Percentiles rank a stretch among this genome's conserved stretches.
phyloP scores from a whole-genome alignment of 2,329 filamentous ascomycete genomes.

The Westerdykella sp. region DNA sequence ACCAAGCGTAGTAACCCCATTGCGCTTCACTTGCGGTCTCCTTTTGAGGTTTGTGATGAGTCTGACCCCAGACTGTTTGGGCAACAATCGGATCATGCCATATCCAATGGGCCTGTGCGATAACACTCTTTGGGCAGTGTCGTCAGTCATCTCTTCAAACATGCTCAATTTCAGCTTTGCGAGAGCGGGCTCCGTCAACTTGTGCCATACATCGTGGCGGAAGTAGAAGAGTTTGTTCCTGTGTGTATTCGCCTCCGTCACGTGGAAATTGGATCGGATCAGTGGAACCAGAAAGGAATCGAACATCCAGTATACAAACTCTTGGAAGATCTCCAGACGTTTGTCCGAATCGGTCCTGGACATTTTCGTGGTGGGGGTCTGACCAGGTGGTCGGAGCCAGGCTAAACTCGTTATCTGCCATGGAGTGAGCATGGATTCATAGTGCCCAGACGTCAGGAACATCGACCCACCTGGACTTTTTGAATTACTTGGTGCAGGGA shows the following conservation, averaged over 20 bases:
- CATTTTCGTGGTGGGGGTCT: constrained; percentile 47
- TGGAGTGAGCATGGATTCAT: constrained; percentile 11
- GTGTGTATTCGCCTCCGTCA: constrained; percentile 80
- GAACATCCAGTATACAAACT: constrained; percentile 88
- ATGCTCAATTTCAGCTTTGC: constrained; percentile 60
- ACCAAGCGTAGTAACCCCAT: constrained; percentile 52
- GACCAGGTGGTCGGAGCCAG: constrained; percentile 62
- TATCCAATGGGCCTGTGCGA: constrained; percentile 62
- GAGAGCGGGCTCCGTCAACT: constrained; percentile 67
- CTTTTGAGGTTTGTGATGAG: constrained; percentile 83
- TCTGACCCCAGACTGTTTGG: constrained; percentile 69
- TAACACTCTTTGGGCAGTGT: constrained; percentile 53
- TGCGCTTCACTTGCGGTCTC: constrained; percentile 49
- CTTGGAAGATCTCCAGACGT: constrained; percentile 69
- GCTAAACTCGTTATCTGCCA: constrained; percentile 57
- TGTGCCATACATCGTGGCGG: constrained; percentile 85
- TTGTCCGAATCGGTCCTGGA: constrained; percentile 69
- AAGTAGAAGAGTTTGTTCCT: constrained; percentile 86
- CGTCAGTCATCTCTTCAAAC: constrained; percentile 68
- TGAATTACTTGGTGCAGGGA: constrained; percentile 73
- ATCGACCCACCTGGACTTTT: constrained; percentile 58
- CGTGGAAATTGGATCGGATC: constrained; percentile 81
- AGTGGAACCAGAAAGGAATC: constrained; percentile 88
- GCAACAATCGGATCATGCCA: constrained; percentile 72
- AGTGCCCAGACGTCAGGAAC: constrained; percentile 4